Evolutionary conservation across 176 grass and related monocot genomes (phyloP).

Genomic region (Carex parvula): DNA sequence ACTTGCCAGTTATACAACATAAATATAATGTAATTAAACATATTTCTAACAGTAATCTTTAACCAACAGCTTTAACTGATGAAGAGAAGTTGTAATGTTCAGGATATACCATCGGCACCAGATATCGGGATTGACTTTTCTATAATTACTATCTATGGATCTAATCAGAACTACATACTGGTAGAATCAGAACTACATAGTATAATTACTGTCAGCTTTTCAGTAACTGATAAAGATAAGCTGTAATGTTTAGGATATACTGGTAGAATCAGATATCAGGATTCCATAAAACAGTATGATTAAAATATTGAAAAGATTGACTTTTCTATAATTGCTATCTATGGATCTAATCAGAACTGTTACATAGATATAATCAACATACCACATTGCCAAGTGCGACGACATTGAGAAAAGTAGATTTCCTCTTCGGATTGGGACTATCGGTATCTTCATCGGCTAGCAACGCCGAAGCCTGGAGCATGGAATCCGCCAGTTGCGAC

Average conservation of each 20-base stretch:
- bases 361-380: conserved; percentile 28
- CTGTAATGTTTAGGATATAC: not conserved
- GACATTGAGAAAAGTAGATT: conserved; percentile 88
- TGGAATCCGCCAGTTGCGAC: conserved; percentile 72
- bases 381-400: conserved; percentile 95
- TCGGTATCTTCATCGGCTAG: conserved; percentile 86
- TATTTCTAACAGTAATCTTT: not conserved
- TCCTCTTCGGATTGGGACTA: conserved; percentile 41
- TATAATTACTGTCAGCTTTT: not conserved
- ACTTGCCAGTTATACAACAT: not conserved
- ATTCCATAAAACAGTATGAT: not conserved
- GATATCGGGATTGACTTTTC: not conserved
- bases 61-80: not conserved
- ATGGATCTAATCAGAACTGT: not conserved
- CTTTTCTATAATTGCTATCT: not conserved
- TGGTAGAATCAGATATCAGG: not conserved
- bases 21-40: not conserved
- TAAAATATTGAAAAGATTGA: not conserved
- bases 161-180: too few relatives aligned
- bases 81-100: not conserved
- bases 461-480: conserved; percentile 84
- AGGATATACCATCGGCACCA: not conserved
- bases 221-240: not conserved
- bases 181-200: too few relatives aligned
- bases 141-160: too few relatives aligned